A percentile compares a stretch with the other conserved stretches of the same genome.
phyloP scores from a whole-genome alignment of 2,329 filamentous ascomycete species.

The Pestalotiopsis sp. region DNA sequence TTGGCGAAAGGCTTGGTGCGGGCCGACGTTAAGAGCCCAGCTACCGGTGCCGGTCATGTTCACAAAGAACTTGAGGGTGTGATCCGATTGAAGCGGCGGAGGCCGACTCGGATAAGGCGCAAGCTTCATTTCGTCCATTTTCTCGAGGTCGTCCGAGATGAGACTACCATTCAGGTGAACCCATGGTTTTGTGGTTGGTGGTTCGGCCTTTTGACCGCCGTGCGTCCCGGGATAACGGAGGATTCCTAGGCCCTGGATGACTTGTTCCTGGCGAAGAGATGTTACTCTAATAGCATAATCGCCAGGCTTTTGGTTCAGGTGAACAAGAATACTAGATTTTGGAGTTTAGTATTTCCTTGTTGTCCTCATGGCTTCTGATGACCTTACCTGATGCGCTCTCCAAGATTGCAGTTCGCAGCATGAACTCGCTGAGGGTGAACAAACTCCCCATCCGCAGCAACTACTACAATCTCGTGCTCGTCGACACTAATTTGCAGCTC shows the following conservation, averaged over 20 bases:
- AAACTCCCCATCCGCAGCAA: conserved; percentile 21
- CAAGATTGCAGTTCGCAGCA: conserved; percentile 19
- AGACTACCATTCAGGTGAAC: conserved; percentile 20
- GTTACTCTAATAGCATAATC: conserved; percentile 20
- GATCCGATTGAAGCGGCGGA: conserved; percentile 16
- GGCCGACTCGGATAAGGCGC: conserved; percentile 17
- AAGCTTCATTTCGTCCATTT: conserved; percentile 19
- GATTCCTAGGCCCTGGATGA: conserved; percentile 19
- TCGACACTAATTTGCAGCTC: conserved; percentile 19
- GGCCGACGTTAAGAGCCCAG: conserved; percentile 21
- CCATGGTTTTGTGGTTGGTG: conserved; percentile 18
- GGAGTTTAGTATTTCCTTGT: not conserved
- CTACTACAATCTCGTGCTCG: conserved; percentile 21
- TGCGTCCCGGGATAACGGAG: conserved; percentile 15
- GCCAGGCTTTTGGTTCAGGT: conserved; percentile 15
- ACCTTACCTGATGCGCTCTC: conserved; percentile 20
- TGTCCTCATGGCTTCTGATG: not conserved
- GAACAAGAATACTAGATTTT: conserved; percentile 18
- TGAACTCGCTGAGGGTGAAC: conserved; percentile 20
- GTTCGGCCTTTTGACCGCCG: not conserved
- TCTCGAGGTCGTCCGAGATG: not conserved
- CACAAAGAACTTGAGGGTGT: conserved; percentile 20
- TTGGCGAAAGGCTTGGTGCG: conserved; percentile 22
- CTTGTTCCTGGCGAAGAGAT: conserved; percentile 19
- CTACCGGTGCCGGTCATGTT: conserved; percentile 18